phyloP scores from a whole-genome alignment of 106 monocot species.

The Dendrobium nobile region DNA sequence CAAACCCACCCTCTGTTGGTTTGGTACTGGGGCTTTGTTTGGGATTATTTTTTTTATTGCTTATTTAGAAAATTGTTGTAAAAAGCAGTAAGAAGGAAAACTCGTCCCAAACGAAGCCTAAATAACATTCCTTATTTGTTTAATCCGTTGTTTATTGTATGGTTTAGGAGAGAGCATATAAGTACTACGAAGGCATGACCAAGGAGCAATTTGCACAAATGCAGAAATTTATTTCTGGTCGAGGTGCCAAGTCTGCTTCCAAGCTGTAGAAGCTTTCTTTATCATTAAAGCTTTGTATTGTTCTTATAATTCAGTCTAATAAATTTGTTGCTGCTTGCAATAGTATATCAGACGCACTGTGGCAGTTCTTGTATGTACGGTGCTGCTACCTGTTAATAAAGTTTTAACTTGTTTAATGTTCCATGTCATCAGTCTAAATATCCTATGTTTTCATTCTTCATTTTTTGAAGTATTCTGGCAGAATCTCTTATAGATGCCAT shows the following conservation, averaged over 20 bases:
- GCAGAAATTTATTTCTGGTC: slow-evolving; percentile 69
- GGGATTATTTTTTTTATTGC: too few species aligned
- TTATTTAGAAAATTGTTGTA: too few species aligned
- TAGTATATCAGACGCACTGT: background rate
- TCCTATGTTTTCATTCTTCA: too few species aligned
- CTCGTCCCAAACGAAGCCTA: too few species aligned
- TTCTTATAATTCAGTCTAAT: background rate
- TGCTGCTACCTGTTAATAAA: too few species aligned
- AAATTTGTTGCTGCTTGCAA: background rate
- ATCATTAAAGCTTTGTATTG: background rate
- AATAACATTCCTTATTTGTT: background rate
- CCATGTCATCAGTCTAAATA: too few species aligned
- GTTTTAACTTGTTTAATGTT: too few species aligned
- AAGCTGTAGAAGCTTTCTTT: slow-evolving; percentile 44
- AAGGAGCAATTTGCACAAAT: slow-evolving; percentile 78
- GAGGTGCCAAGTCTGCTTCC: slow-evolving; percentile 54
- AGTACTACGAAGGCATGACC: slow-evolving; percentile 76
- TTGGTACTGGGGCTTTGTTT: too few species aligned
- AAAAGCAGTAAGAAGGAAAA: too few species aligned
- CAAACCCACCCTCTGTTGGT: too few species aligned
- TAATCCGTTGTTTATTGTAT: background rate
- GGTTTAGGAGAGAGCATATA: slow-evolving; percentile 75
- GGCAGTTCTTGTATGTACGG: background rate
- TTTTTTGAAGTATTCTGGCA: too few species aligned
- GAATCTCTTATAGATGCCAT: too few species aligned